These are phyloP conservation scores for Calonectria pauciramosa DNA, from an alignment of 2,329 filamentous ascomycete genomes.

Conservation along the genomic window DNA sequence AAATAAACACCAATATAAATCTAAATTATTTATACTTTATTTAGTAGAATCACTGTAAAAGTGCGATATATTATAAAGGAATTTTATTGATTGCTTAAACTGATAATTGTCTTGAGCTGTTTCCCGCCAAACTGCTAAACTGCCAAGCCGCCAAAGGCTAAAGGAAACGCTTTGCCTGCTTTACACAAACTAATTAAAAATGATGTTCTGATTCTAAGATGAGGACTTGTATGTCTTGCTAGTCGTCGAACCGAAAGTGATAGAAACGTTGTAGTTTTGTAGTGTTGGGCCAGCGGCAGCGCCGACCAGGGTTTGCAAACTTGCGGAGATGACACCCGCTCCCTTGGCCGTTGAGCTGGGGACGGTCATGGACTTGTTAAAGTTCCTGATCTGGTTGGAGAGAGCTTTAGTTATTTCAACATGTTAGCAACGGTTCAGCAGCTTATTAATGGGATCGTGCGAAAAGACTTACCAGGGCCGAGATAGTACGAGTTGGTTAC, in stretches of 20 bases:
- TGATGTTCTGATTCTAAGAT: background rate
- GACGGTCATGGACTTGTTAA: conserved; percentile 45
- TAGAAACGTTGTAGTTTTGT: conserved; percentile 42
- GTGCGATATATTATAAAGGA: background rate
- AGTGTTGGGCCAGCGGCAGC: conserved; percentile 37
- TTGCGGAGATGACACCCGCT: conserved; percentile 42
- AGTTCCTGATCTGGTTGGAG: conserved; percentile 46
- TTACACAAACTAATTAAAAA: background rate
- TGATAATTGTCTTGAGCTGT: background rate
- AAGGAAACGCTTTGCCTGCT: too few species aligned
- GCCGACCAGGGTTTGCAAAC: conserved; percentile 47
- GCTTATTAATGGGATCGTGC: too few species aligned
- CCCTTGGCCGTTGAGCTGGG: conserved; percentile 39
- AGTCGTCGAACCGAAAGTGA: conserved; percentile 39
- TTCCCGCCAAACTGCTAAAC: background rate
- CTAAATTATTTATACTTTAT: background rate
- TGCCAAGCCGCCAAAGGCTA: background rate
- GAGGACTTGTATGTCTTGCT: conserved; percentile 40
- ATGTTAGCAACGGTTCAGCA: conserved; percentile 18
- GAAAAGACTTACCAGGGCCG: conserved; percentile 48
- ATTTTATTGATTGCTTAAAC: background rate
- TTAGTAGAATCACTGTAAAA: background rate
- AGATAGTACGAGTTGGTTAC: conserved; percentile 51
- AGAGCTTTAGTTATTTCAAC: background rate
- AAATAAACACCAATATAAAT: too few species aligned